Evolutionary conservation across 805 yeast genomes (phyloP), one percentile per base, ranked within the genome.

Genomic region (Candida ovalis): DNA sequence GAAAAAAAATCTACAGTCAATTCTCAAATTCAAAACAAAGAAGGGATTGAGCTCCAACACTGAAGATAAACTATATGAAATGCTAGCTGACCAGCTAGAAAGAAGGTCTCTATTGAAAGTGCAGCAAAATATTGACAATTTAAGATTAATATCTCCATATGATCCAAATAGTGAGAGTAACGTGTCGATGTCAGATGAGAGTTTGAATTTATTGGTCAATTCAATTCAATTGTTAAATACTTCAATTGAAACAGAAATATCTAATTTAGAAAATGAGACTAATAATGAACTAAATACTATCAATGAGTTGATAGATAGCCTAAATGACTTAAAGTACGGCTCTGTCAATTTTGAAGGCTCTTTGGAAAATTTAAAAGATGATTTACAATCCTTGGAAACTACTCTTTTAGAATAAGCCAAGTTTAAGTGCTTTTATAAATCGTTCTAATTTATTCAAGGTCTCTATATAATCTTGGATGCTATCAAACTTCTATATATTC

Each of bases 291-390:
- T 64, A 18, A 39, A 43, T 3, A 57, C 57, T 3, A 53, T 67
- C 18, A 52, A 50, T 27, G 56, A 60, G 10, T 47, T 66, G 13
- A 59, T 70, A 2, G 63, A 61, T 21, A 52, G 54, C 10, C 49
- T 69, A 35, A 60, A 61, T 45, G 72, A 66, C 28, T 45, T 70
- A 24, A 47, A 61, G 48, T 58, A 58, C 52, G 59, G 67, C 1
- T 51, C 56, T 19, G 49, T 53, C 32, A 54, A 57, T 18, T 53
- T 57, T 43, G 52, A 42, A 23, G 52, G 53, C 8, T 50, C 60
- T 2, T 49, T 59, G 12, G 49, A 50, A 3, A 55, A 53, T 27
- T 50, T 60, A 10, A 38, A 48, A 4, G 50, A 40, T 5, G 53
- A 57, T 28, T 48, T 62, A 18, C 50, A 44, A 13, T 49, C 44